A percentile compares a stretch with the other conserved stretches of the same genome.
phyloP scores from a whole-genome alignment of 331 rosid species.

The Malus hybrid region DNA sequence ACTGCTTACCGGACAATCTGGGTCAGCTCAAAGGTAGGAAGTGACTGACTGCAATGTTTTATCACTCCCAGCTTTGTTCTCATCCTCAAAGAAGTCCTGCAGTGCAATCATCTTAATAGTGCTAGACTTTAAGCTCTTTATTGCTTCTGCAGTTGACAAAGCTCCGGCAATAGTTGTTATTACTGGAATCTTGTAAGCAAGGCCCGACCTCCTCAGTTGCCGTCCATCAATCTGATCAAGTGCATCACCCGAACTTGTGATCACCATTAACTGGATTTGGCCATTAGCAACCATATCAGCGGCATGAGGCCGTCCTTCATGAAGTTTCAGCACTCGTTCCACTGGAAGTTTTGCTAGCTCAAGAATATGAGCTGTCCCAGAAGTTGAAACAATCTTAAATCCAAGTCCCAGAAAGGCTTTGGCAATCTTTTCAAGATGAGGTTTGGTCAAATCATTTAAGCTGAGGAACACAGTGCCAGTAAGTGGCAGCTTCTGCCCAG shows the following conservation, averaged over 20 bases:
- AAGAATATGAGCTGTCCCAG: constrained; percentile 76
- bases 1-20: constrained; percentile 21
- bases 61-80: constrained; percentile 11
- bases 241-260: constrained; percentile 87
- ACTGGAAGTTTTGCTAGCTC: constrained; percentile 61
- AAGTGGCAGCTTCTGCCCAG: constrained; percentile 77
- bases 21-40: constrained; percentile 11
- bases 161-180: constrained; percentile 93
- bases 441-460: constrained; percentile 78
- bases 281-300: constrained; percentile 94
- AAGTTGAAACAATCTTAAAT: constrained; percentile 78
- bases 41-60: constrained; percentile 21
- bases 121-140: constrained; percentile 62
- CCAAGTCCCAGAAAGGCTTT: constrained; percentile 55
- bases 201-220: constrained; percentile 75
- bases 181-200: constrained; percentile 85
- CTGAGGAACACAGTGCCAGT: constrained; percentile 89
- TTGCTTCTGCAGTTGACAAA: constrained; percentile 88
- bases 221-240: constrained; percentile 92
- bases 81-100: constrained; percentile 58
- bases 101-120: constrained; percentile 71
- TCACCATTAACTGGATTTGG: constrained; percentile 91
- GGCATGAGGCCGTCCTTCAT: constrained; percentile 94
- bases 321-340: constrained; percentile 72
- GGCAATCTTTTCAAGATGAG: constrained; percentile 80